phyloP scores from a whole-genome alignment of 1,284 basidiomycete genomes.

The Marasmius tenuissimus region DNA sequence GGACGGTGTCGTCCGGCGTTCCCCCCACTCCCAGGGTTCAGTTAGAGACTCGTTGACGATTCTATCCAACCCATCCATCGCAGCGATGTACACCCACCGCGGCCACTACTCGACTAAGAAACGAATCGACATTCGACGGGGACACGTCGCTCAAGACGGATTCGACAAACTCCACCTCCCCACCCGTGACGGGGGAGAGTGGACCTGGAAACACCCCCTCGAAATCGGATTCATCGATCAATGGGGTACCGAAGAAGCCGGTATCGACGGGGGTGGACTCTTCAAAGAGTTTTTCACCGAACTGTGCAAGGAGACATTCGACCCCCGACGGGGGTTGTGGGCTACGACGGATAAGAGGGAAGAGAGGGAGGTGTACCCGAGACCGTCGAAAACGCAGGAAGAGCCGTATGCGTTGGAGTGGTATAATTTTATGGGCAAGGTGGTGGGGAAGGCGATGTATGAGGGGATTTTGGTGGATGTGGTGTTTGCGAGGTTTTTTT shows the following conservation, averaged over 20 bases:
- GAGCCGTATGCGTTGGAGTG: slow-evolving; percentile 83
- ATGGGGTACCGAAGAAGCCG: slow-evolving; percentile 83
- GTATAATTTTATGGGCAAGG: slow-evolving; percentile 93
- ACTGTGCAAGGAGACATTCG: slow-evolving; percentile 90
- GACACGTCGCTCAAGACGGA: slow-evolving; percentile 83
- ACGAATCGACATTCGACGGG: slow-evolving; percentile 70
- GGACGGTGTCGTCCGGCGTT: slow-evolving; percentile 7
- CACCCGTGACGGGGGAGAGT: slow-evolving; percentile 46
- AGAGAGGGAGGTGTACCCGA: too few relatives aligned
- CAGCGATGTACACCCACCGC: not conserved
- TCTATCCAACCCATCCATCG: not conserved
- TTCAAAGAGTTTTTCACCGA: slow-evolving; percentile 98
- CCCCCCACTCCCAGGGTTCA: too few relatives aligned
- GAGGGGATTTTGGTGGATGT: slow-evolving; percentile 97
- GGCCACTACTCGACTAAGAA: slow-evolving; percentile 16
- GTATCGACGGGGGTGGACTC: slow-evolving; percentile 95
- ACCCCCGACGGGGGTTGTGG: slow-evolving; percentile 94
- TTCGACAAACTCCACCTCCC: slow-evolving; percentile 61
- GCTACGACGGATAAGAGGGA: slow-evolving; percentile 65
- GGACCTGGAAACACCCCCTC: slow-evolving; percentile 77
- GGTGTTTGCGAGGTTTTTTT: slow-evolving; percentile 94
- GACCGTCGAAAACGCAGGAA: not conserved
- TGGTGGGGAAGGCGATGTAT: slow-evolving; percentile 95
- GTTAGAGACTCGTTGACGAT: too few relatives aligned
- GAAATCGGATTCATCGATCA: slow-evolving; percentile 92